Percentiles rank a stretch among this genome's conserved stretches.
phyloP scores from a whole-genome alignment of 257 asterid genomes.

The Solanum pimpinellifolium region DNA sequence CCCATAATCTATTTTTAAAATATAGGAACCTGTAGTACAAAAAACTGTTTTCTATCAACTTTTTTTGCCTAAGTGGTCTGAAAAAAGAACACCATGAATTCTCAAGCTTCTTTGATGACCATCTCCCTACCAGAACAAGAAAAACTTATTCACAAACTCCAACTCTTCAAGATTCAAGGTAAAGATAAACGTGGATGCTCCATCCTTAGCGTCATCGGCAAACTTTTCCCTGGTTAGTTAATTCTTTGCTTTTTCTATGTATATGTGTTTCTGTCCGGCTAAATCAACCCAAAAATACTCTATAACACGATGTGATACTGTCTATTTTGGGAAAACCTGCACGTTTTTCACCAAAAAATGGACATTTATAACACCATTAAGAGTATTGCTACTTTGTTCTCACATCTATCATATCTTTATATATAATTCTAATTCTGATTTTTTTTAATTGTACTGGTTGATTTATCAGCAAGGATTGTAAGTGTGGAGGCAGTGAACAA shows the following conservation, averaged over 20 bases:
- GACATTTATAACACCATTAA: not conserved
- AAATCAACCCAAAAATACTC: not conserved
- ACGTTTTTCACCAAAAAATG: not conserved
- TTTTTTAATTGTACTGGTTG: not conserved
- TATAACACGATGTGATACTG: not conserved
- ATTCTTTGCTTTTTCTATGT: not conserved
- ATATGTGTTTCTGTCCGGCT: not conserved
- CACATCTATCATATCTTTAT: not conserved
- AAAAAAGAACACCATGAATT: constrained; percentile 14
- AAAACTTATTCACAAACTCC: constrained; percentile 38
- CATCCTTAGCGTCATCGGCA: constrained; percentile 52
- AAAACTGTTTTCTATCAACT: not conserved
- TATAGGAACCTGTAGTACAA: not conserved
- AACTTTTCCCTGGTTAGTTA: constrained; percentile 59
- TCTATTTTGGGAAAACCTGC: not conserved
- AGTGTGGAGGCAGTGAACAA: constrained; percentile 36
- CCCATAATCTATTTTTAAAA: not conserved
- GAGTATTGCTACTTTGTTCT: not conserved
- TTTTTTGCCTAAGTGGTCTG: not conserved
- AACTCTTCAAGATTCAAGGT: constrained; percentile 69
- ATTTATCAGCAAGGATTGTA: constrained; percentile 35
- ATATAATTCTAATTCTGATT: not conserved
- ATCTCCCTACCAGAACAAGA: constrained; percentile 31
- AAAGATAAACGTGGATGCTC: constrained; percentile 48
- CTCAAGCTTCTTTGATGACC: constrained; percentile 1